Base-by-base conservation (phyloP, 225 moss, liverwort and hornwort species). In the Sphagnum tenellum region DNA sequence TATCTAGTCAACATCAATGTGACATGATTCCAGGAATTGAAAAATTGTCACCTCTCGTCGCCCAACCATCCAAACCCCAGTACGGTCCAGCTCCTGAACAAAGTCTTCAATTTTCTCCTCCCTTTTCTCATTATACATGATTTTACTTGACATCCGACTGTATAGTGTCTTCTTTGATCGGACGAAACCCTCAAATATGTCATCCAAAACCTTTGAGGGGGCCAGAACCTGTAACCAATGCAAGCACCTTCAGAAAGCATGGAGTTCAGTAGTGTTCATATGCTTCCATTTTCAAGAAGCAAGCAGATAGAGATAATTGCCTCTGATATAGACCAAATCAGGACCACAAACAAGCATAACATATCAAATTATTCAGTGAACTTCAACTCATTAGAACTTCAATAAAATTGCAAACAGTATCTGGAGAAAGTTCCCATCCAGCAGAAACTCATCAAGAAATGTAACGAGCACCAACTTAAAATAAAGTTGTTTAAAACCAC, bases 81-180 rank as follows among this genome's bases (percentile, higher is more conserved):
- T 14, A 53, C 68, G 73, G 73, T 86, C 83, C 77, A 86, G 77
- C 63, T 86, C 86, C 77, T 65, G 75, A 57, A 74, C 77, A 58
- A 83, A 78, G 48, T 80, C 80, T 65, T 76, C 83, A 29, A 74
- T 66, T 66, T 78, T 83, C 7, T 80, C 83, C 44, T 74, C 78
- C 76, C 82, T 86, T 56, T 68, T 67, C 51, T 78, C 71, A 62
- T 75, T 80, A 61, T 66, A 65, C 47, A 86, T 70, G 46, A 82
- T 8, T 49, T 70, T 83, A 69, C 73, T 77, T 59, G 86, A 83
- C 60, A 86, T 75, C 75, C 83, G 82, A 71, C 79, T 75, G 56
- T 83, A 72, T 72, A 86, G 73, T 48, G 72, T 86, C 63, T 73
- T 77, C 80, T 83, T 86, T 3, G 83, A 80, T 70, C 73, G 81